A percentile compares a stretch with the other conserved stretches of the same genome.
Evolutionary conservation across 768 basidiomycete genomes (phyloP).

Genomic region (Kwoniella europaea): DNA sequence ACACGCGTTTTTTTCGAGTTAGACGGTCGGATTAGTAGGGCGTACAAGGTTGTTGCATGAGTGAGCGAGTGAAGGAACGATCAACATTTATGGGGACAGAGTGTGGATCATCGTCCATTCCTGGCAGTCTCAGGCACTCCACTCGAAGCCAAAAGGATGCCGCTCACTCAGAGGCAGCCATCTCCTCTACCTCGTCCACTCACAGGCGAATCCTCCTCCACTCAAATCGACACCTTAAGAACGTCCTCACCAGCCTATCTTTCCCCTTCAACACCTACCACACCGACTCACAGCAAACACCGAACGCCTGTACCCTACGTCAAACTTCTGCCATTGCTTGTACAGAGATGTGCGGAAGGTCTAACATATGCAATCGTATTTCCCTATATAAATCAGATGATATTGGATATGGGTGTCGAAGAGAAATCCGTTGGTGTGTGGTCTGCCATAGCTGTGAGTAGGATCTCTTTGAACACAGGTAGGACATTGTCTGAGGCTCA

Average conservation of each 20-base stretch:
- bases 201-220: neutral
- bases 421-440: conserved; percentile 47
- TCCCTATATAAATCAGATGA: conserved; percentile 51
- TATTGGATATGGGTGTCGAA: conserved; percentile 39
- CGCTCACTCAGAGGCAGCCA: neutral
- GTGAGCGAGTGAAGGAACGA: too few relatives aligned
- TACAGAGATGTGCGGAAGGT: conserved; percentile 39
- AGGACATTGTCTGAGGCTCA: neutral
- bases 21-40: neutral
- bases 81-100: too few relatives aligned
- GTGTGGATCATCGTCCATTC: neutral
- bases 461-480: neutral
- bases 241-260: conserved; percentile 11
- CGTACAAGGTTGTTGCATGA: too few relatives aligned
- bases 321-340: conserved; percentile 37
- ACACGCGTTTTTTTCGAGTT: neutral
- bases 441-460: conserved; percentile 41
- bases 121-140: too few relatives aligned
- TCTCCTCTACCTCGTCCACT: conserved; percentile 13
- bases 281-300: neutral
- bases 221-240: neutral
- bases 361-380: conserved; percentile 43
- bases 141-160: neutral
- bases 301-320: conserved; percentile 34
- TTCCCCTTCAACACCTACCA: conserved; percentile 1